Base-by-base conservation (phyloP, 768 basidiomycete genomes). In the Calocera cornea region DNA sequence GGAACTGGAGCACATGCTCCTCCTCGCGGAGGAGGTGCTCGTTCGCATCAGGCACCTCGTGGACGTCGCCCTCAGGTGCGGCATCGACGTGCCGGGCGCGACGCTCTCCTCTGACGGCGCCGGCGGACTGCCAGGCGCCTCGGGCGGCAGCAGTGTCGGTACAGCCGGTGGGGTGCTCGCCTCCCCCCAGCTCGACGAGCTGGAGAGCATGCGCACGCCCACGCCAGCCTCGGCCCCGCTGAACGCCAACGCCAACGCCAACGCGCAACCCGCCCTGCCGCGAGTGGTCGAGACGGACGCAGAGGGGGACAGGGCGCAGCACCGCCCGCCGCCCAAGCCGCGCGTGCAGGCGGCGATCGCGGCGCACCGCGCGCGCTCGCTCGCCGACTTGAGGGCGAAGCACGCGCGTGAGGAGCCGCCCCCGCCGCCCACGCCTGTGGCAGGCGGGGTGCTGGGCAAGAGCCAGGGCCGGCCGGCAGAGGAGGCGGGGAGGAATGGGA, bases 11-110 rank as follows among this genome's bases (percentile, higher is more conserved):
- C 80, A 79, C 29, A 94, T 97, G 92, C 81, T 95, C 29, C 84
- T 85, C 34, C 81, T 90, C 11, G 89, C 88, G 1, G 85, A 89
- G 14, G 86, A 88, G 70, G 89, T 95, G 1, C 90, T 93, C 71
- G 85, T 84, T 27, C 87, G 85, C 73, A 87, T 95, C 16, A 83
- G 88, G 65, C 81, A 84, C 10, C 95, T 99, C 75, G 77, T 99
- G 24, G 71, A 72, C 0, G 68, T 77, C 19, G 78, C 80, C 2
- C 71, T 74, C 24, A 66, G 73, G 16, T 74, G 73, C 50, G 79
- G 78, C 0, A 74, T 81, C 31, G 69, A 75, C 54, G 54, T 60
- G 27, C 54, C 54, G 7, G 54, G 54, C 16, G 41, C 71, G 78
- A 10, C 74, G 74, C 1, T 67, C 70, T 14, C 66, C 67, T 24